Percentiles rank a stretch among this genome's conserved stretches.
Conservation (phyloP, 2,329 filamentous ascomycete genomes). For the Pochonia chlamydosporia region DNA sequence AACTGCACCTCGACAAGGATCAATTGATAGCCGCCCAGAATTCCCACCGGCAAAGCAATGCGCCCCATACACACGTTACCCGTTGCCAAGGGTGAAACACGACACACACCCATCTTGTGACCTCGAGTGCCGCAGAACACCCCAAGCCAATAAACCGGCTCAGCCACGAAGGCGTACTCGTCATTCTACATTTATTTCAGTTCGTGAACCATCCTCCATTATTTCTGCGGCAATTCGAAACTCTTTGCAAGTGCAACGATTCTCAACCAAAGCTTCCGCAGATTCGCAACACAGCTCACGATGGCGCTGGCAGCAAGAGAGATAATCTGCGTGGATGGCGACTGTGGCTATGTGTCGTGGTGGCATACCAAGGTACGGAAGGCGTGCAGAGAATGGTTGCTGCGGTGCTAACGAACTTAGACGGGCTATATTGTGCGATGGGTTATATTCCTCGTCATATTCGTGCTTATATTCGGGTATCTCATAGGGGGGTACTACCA, state of each 20-base stretch:
- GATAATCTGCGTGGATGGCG: background rate
- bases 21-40: no score
- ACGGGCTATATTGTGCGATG: conserved; percentile 65
- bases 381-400: background rate
- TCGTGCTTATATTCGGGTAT: conserved; percentile 54
- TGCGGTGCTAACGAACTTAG: conserved; percentile 28
- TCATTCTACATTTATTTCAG: no score
- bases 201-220: no score
- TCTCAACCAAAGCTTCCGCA: no score
- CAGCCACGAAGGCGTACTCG: background rate
- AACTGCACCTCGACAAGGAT: no score
- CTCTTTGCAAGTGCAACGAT: no score
- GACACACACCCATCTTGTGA: conserved; percentile 2
- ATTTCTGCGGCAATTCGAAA: no score
- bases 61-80: no score
- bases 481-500: conserved; percentile 65
- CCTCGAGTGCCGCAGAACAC: conserved; percentile 2
- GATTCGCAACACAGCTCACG: no score
- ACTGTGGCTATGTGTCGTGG: conserved; percentile 17
- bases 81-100: conserved; percentile 7
- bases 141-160: background rate
- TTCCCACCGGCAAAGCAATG: no score
- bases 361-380: conserved; percentile 23
- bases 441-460: conserved; percentile 58
- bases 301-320: conserved; percentile 5